Evolutionary conservation across 768 basidiomycete genomes (phyloP), one percentile per base, ranked within the genome.

Genomic region (Mycena vulgaris): DNA sequence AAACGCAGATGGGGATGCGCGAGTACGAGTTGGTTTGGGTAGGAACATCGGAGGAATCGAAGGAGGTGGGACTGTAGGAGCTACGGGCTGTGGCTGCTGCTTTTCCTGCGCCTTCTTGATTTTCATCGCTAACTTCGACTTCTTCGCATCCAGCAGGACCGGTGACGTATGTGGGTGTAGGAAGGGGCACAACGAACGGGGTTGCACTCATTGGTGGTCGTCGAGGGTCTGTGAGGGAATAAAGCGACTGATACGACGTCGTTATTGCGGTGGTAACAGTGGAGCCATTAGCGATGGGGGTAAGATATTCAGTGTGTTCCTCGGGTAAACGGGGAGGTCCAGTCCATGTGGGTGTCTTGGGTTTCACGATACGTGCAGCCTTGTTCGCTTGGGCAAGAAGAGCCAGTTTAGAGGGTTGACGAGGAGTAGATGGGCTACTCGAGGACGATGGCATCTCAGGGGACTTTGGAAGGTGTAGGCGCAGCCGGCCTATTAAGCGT

Each of bases 191-290:
- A 28, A 87, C 81, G 67, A 83, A 80, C 17, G 86, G 81, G 47
- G 79, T 81, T 14, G 84, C 83, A 37, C 84, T 81, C n/a, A 81
- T 76, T 30, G 76, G 77, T 8, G 84, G 79, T 23, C 83, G 83
- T n/a, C 77, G 78, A 53, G 88, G 86, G 71, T 88, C 83, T 33
- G 88, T 89, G 10, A 94, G 83, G 72, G 88, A 90, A 76, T 87
- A 87, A 31, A 94, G 83, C 9, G 90, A 89, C 68, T 94, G 93
- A 70, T 93, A 94, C 0, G 91, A 90, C 2, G 93, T 94, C 0
- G 93, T 95, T 75, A 95, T 95, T 2, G 93, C 93, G 19, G 93
- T 94, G 0, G 93, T 95, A 16, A 89, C 93, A n/a, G 92, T 90
- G 4, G 92, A 82, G 0, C 93, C 93, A 75, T 95, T 95, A n/a